A percentile compares a stretch with the other conserved stretches of the same genome.
These are phyloP conservation scores for Pyricularia pennisetigena DNA, from an alignment of 2,329 filamentous ascomycete genomes.

Conservation along the genomic window DNA sequence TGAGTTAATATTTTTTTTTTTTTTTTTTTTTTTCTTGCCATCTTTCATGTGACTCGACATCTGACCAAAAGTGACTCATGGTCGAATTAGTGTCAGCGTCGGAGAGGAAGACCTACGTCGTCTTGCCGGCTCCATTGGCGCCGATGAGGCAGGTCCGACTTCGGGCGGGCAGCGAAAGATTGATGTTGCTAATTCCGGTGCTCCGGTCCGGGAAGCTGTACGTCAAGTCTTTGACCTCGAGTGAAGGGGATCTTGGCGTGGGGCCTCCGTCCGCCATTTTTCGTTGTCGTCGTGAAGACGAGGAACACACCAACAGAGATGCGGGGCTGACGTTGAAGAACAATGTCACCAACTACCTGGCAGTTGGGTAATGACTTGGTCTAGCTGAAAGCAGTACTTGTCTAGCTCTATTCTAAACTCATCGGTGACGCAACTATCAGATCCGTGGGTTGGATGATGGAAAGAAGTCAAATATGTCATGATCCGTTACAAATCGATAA, in stretches of 20 bases:
- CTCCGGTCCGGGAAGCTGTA: slow-evolving; percentile 86
- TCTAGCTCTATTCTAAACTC: neutral
- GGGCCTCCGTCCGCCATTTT: slow-evolving; percentile 3
- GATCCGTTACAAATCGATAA: neutral
- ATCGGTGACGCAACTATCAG: neutral
- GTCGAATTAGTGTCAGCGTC: neutral
- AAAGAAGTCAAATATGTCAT: neutral
- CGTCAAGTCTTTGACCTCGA: slow-evolving; percentile 66
- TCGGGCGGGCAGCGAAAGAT: slow-evolving; percentile 66
- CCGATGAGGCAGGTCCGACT: slow-evolving; percentile 89
- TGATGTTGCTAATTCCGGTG: slow-evolving; percentile 65
- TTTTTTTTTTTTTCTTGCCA: neutral
- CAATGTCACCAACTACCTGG: too few relatives aligned
- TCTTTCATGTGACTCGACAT: neutral
- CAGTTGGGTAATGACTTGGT: neutral
- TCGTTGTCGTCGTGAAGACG: neutral
- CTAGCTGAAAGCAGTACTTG: neutral
- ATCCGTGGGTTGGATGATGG: neutral
- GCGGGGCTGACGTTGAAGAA: neutral
- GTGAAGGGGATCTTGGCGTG: slow-evolving; percentile 37
- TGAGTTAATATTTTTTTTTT: neutral
- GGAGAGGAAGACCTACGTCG: neutral
- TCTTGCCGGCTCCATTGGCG: slow-evolving; percentile 53
- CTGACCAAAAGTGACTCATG: neutral
- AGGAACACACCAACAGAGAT: neutral